These are phyloP conservation scores for Exophiala calicioides DNA, from an alignment of 2,329 filamentous ascomycete species.

Conservation along the genomic window DNA sequence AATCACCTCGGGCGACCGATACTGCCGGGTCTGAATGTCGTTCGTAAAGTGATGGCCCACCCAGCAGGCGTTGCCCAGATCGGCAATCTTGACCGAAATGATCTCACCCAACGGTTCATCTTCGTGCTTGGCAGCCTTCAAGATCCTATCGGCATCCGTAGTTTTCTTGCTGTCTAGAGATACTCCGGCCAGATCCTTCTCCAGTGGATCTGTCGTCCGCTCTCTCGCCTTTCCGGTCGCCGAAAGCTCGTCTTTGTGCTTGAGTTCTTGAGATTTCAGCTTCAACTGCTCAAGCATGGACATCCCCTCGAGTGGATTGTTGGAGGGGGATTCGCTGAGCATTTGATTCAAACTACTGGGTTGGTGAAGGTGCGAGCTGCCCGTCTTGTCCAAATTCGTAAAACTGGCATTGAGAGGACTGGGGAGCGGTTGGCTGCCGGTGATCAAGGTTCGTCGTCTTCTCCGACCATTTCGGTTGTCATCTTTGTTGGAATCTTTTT, in stretches of 20 bases:
- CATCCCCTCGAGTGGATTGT: conserved; percentile 37
- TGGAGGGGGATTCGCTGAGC: conserved; percentile 64
- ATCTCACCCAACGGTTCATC: conserved; percentile 57
- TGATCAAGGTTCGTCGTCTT: conserved; percentile 89
- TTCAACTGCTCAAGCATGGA: conserved; percentile 63
- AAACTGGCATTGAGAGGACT: conserved; percentile 93
- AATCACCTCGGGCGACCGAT: conserved; percentile 95
- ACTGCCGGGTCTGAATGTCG: conserved; percentile 97
- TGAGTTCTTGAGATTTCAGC: conserved; percentile 46
- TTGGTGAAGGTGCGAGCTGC: conserved; percentile 63
- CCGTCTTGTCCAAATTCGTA: conserved; percentile 70
- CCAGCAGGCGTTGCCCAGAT: conserved; percentile 98
- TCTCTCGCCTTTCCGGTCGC: conserved; percentile 60
- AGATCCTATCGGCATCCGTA: conserved; percentile 58
- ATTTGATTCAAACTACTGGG: conserved; percentile 76
- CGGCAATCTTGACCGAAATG: conserved; percentile 98
- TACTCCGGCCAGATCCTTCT: conserved; percentile 91
- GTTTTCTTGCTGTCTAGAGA: conserved; percentile 75
- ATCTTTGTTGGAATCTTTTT: conserved; percentile 74
- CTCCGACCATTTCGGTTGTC: conserved; percentile 89
- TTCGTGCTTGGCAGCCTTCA: conserved; percentile 50
- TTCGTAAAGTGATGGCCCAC: conserved; percentile 99
- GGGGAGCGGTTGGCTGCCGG: conserved; percentile 91
- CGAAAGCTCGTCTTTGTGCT: conserved; percentile 33
- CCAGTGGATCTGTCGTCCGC: conserved; percentile 75